Base-by-base conservation (phyloP, 2,329 filamentous ascomycete species). In the Hirsutella minnesotensis region DNA sequence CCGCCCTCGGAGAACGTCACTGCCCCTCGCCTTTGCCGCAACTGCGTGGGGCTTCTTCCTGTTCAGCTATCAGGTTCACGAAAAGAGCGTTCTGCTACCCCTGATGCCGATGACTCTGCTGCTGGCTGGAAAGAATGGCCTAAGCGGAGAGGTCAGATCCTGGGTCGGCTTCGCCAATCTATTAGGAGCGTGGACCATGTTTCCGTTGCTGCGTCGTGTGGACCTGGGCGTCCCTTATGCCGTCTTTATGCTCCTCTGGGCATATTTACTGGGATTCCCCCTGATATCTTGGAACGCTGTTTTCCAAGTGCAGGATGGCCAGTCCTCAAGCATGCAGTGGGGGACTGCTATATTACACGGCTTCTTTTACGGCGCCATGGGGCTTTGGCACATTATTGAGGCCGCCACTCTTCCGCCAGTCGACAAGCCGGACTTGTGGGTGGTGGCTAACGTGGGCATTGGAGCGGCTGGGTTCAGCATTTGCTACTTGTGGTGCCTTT, bases 151-250 rank as follows among this genome's bases (percentile, higher is more conserved):
- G 42, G 78, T 77, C 16, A 77, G 92, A 39, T 81, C 86, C 2
- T 98, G 92, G 92, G 82, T 96, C 4, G 89, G 89, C n/a, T 94
- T 94, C 57, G 89, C 88, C 42, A 98, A 98, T 57, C 72, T 92
- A 13, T 73, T 95, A 10, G 90, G 84, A 9, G 77, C 77, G 27
- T 95, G 88, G 87, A 96, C 92, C 5, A 83, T 96, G 76, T 98
- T 87, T 56, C 92, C 92, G 1, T 70, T 98, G 7, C 75, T 98
- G 30, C 78, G 83, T 54, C 79, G 90, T 38, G 92, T 96, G 45
- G 84, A 89, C 36, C 69, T 98, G 9, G 71, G 75, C 12, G 71
- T 95, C 9, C 92, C 94, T 0, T 98, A 98, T 56, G 75, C 78
- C 30, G 83, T 95, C 12, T 66, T 96, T 24, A 86, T 85, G 0